Base-by-base conservation (phyloP, 352 stramenopile species). In the Albugo candida region DNA sequence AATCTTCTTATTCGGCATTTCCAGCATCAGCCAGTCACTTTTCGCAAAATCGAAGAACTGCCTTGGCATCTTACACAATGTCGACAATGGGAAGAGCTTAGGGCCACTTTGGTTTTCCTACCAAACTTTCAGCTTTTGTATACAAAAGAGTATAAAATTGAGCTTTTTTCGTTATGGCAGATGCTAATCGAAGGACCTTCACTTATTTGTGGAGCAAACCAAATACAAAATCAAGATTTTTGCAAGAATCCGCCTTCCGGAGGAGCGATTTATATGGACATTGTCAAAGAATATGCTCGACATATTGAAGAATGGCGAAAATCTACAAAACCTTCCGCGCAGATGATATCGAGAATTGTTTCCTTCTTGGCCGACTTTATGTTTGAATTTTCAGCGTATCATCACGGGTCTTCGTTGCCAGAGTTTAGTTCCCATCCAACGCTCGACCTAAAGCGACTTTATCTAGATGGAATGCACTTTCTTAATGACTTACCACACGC, bases 41-140 rank as follows among this genome's bases (percentile, higher is more conserved):
- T 83, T 24, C 71, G 76, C 12, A 67, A 74, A 8, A 73, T 86
- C 3, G 76, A 89, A 52, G 89, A 97, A 56, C 54, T 96, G 0
- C 87, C 85, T 13, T 96, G 87, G 85, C 88, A 96, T 48, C 64
- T 96, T 14, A 81, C 87, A 45, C 81, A 85, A 13, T 95, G 83
- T 45, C 82, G 78, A 44, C 74, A 83, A 19, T 95, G 82, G 82
- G 64, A 79, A 38, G 58, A 75, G 1, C 65, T 97, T 41, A 84
- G 84, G 19, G 74, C 80, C 43, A 68, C 88, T 13, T 59, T 97
- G 14, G 78, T 92, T 11, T 84, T 94, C 49, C 48, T 97, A 12
- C 64, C 74, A 13, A 95, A 89, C 56, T 94, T 97, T 55, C 80
- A 95, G 59, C 64, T 94, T 34, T 68, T 94, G 50, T 95, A 89